phyloP scores from a whole-genome alignment of 164 flowering plant species.

The Cinnamomum micranthum region DNA sequence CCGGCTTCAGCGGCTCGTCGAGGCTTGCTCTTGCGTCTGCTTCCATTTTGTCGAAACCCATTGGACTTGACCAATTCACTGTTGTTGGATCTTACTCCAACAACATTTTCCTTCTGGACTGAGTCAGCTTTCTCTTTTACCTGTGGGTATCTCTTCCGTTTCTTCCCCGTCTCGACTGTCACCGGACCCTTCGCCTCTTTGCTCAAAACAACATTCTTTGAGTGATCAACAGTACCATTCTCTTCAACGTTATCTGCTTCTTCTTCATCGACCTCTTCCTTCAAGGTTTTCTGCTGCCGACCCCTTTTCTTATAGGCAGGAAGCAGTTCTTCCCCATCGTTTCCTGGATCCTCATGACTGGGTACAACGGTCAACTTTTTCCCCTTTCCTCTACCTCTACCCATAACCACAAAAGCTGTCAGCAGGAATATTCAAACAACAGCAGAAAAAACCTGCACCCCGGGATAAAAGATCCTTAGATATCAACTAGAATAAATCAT shows the following conservation, averaged over 20 bases:
- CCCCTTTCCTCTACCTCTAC: slow-evolving; percentile 82
- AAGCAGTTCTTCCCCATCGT: slow-evolving; percentile 70
- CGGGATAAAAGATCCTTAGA: no score
- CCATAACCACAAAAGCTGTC: slow-evolving; percentile 35
- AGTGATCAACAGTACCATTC: slow-evolving; percentile 29
- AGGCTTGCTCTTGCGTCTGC: slow-evolving; percentile 75
- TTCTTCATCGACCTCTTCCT: slow-evolving; percentile 58
- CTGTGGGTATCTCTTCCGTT: slow-evolving; percentile 43
- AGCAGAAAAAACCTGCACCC: slow-evolving; percentile 21
- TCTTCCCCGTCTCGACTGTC: slow-evolving; percentile 45
- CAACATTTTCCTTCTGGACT: slow-evolving; percentile 48
- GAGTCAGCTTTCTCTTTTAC: slow-evolving; percentile 41
- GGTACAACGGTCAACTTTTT: slow-evolving; percentile 44
- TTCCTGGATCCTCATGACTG: slow-evolving; percentile 56
- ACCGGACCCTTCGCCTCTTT: slow-evolving; percentile 33
- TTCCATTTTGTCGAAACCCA: slow-evolving; percentile 66
- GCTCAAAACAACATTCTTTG: slow-evolving; percentile 17
- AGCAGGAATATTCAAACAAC: slow-evolving; percentile 13
- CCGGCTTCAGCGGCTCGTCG: slow-evolving; percentile 83
- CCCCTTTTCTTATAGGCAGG: slow-evolving; percentile 74
- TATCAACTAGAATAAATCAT: no score
- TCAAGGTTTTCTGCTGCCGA: slow-evolving; percentile 67
- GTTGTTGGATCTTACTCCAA: slow-evolving; percentile 33
- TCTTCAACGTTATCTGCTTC: slow-evolving; percentile 48
- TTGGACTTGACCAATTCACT: slow-evolving; percentile 39